A percentile compares a stretch with the other conserved stretches of the same genome.
These are phyloP conservation scores for Melanopsichium pennsylvanicum DNA, from an alignment of 1,284 basidiomycete genomes.

Conservation along the genomic window DNA sequence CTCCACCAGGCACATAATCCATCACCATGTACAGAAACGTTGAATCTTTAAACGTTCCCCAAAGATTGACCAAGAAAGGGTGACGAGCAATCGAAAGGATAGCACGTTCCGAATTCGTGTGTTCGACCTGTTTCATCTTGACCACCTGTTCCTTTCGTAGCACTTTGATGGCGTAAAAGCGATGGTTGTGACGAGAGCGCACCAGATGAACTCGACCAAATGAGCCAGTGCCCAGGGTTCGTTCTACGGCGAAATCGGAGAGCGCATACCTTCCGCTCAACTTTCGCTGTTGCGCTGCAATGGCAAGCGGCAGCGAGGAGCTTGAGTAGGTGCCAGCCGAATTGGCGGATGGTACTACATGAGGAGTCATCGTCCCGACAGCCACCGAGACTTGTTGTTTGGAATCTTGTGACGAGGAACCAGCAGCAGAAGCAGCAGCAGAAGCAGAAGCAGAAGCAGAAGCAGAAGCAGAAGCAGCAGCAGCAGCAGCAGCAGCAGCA, in stretches of 20 bases:
- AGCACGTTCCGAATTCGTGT: slow-evolving; percentile 93
- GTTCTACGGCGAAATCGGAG: slow-evolving; percentile 57
- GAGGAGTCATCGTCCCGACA: too few relatives aligned
- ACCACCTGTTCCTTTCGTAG: slow-evolving; percentile 79
- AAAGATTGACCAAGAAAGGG: slow-evolving; percentile 96
- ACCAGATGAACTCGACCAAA: slow-evolving; percentile 65
- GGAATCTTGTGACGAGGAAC: neutral
- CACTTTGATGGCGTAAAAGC: slow-evolving; percentile 65
- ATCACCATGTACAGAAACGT: slow-evolving; percentile 99
- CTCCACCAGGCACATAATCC: slow-evolving; percentile 98
- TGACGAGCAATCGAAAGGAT: slow-evolving; percentile 90
- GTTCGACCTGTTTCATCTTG: slow-evolving; percentile 94
- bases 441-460: neutral
- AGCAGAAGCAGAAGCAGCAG: slow-evolving; percentile 5
- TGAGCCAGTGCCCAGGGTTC: slow-evolving; percentile 62
- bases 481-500: slow-evolving; percentile 25
- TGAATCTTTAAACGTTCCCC: slow-evolving; percentile 95
- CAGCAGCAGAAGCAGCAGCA: neutral
- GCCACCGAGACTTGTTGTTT: slow-evolving; percentile 12
- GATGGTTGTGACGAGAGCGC: slow-evolving; percentile 57
- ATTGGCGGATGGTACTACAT: slow-evolving; percentile 32
- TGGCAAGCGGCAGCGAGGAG: slow-evolving; percentile 36
- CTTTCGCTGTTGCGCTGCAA: slow-evolving; percentile 51
- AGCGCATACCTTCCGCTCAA: slow-evolving; percentile 63
- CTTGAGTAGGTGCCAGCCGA: slow-evolving; percentile 43